Evolutionary conservation across 148 eudicot species (phyloP), one percentile per base, ranked within the genome.

Genomic region (Rheum nobile): DNA sequence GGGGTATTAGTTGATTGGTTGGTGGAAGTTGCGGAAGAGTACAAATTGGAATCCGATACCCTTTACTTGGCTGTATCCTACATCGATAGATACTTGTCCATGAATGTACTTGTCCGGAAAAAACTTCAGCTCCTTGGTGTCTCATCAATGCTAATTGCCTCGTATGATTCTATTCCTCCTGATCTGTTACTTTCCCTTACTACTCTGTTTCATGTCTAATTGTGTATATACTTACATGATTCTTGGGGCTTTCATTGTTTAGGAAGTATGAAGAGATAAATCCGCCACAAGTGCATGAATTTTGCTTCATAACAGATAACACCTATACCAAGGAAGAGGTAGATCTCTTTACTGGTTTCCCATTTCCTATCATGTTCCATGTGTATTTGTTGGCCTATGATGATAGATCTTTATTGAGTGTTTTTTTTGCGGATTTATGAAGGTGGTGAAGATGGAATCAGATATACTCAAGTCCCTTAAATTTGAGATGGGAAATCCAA

Each of bases 1-100:
- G 97, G 88, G 32, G 76, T 91, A 44, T 82, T 95, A 81, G 86
- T 95, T 29, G 98, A 95, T 88, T 95, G 98, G 98, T 78, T 95
- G 42, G 96, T 91, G 6, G 98, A 95, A 74, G 96, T 95, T 77
- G 89, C 93, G 35, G 96, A 91, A 77, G 98, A 95, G 69, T 95
- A 91, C 86, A 91, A 86, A 78, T 91, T 95, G 75, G 82, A 86
- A 57, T 73, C 98, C 4, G 96, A 90, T 9, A 95, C 93, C 24
- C 88, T 95, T 46, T 91, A 85, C 76, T 68, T 95, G 67, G 77
- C 91, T 0, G 77, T 88, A 61, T 87, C 93, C 22, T 86, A 87
- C 84, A 87, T 95, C 4, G 97, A 95, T 81, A 82, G 91, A 68
- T 95, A 79, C 75, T 72, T 95, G 54, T 95, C 98, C 0, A 31